Percentiles rank a stretch among this genome's conserved stretches.
Evolutionary conservation across 768 basidiomycete species (phyloP).

Genomic region (Rubroboletus satanas): DNA sequence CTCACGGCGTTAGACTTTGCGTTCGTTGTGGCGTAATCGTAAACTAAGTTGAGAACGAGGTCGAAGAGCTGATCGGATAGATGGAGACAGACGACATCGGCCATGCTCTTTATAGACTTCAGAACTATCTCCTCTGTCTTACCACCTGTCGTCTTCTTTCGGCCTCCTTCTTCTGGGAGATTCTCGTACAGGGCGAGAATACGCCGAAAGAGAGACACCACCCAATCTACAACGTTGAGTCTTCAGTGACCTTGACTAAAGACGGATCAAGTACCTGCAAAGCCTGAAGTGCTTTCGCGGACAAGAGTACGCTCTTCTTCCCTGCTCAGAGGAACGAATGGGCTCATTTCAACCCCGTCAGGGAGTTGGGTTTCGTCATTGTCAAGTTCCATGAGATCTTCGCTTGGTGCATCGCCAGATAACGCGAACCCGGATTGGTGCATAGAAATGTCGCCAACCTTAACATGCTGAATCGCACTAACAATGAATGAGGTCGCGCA

Average conservation of each 20-base stretch:
- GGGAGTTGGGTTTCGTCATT: slow-evolving; percentile 46
- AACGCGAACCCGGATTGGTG: slow-evolving; percentile 54
- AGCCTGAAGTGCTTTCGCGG: slow-evolving; percentile 72
- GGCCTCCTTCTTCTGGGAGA: slow-evolving; percentile 91
- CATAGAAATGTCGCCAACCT: slow-evolving; percentile 71
- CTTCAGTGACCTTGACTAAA: not conserved
- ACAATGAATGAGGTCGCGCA: slow-evolving; percentile 79
- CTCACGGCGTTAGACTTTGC: slow-evolving; percentile 88
- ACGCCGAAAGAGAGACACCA: slow-evolving; percentile 70
- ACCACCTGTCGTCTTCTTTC: slow-evolving; percentile 80
- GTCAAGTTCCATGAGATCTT: slow-evolving; percentile 54
- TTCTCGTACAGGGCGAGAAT: slow-evolving; percentile 85
- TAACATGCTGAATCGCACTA: slow-evolving; percentile 68
- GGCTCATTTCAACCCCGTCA: slow-evolving; percentile 42
- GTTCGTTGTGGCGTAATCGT: slow-evolving; percentile 84
- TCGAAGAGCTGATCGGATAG: slow-evolving; percentile 65
- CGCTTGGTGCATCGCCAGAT: slow-evolving; percentile 49
- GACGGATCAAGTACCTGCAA: slow-evolving; percentile 52
- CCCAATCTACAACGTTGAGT: slow-evolving; percentile 58
- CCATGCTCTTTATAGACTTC: slow-evolving; percentile 73
- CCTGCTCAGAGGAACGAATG: slow-evolving; percentile 39
- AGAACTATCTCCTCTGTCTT: slow-evolving; percentile 72
- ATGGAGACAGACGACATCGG: slow-evolving; percentile 79
- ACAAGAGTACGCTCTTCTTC: slow-evolving; percentile 71
- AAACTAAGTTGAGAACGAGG: slow-evolving; percentile 78